These are phyloP conservation scores for Colletotrichum costaricense DNA, from an alignment of 2,329 filamentous ascomycete genomes.

Conservation along the genomic window DNA sequence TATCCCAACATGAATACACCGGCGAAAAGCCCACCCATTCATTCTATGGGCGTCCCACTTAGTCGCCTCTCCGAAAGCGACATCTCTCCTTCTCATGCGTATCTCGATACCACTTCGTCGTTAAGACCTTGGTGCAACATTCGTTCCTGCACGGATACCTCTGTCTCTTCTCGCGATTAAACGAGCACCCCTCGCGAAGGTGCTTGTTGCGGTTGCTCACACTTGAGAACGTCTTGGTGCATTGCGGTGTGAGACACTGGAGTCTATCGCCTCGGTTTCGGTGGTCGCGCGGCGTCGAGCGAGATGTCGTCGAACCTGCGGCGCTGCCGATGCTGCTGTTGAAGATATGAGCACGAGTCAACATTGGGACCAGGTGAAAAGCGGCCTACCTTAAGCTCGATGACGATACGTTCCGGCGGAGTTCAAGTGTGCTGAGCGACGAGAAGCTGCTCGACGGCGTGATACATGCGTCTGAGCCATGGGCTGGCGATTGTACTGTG, in stretches of 20 bases:
- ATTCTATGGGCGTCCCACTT: neutral
- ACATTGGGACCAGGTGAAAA: no score
- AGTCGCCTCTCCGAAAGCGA: slow-evolving; percentile 34
- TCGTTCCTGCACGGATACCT: slow-evolving; percentile 42
- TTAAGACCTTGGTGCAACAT: slow-evolving; percentile 40
- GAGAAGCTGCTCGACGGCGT: slow-evolving; percentile 30
- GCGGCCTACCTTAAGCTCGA: slow-evolving; percentile 23
- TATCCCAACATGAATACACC: neutral
- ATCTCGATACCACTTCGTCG: slow-evolving; percentile 44
- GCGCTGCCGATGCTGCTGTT: slow-evolving; percentile 11
- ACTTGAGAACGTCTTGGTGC: slow-evolving; percentile 44
- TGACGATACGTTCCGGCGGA: slow-evolving; percentile 13
- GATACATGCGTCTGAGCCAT: slow-evolving; percentile 1
- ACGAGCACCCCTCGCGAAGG: slow-evolving; percentile 42
- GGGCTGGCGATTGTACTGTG: neutral
- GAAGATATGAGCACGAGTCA: neutral
- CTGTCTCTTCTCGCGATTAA: slow-evolving; percentile 36
- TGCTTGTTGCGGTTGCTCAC: slow-evolving; percentile 47
- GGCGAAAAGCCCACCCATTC: neutral
- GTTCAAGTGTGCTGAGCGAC: slow-evolving; percentile 10
- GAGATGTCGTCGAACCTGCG: neutral
- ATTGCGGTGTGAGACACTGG: slow-evolving; percentile 37
- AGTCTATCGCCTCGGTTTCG: slow-evolving; percentile 9
- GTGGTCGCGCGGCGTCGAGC: slow-evolving; percentile 14
- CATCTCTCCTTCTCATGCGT: slow-evolving; percentile 44